phyloP scores from a whole-genome alignment of 306 rosid genomes.

The Glycyrrhiza uralensis region DNA sequence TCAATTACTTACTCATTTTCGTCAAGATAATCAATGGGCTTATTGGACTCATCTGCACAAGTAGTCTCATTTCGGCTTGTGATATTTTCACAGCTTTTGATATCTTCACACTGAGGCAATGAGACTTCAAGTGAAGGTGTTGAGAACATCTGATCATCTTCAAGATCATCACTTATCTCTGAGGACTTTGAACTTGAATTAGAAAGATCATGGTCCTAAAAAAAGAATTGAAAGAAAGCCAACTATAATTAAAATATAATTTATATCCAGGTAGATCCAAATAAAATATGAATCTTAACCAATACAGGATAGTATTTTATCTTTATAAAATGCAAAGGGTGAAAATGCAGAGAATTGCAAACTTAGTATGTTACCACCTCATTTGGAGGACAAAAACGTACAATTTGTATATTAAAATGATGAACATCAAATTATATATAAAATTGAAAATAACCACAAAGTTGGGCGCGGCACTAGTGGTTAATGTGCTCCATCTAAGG shows the following conservation, averaged over 20 bases:
- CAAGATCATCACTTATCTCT: conserved; percentile 29
- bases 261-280: not conserved
- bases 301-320: not conserved
- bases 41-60: conserved; percentile 29
- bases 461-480: too few species aligned
- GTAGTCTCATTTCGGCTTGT: conserved; percentile 25
- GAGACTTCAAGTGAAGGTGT: conserved; percentile 38
- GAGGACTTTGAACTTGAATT: conserved; percentile 42
- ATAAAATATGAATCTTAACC: not conserved
- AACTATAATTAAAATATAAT: too few species aligned
- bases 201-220: conserved; percentile 54
- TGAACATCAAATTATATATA: not conserved
- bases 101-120: conserved; percentile 32
- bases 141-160: conserved; percentile 31
- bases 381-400: not conserved
- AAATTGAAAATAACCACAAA: not conserved
- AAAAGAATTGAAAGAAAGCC: not conserved
- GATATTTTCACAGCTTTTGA: conserved; percentile 28
- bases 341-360: not conserved
- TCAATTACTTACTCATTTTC: conserved; percentile 76
- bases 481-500: too few species aligned
- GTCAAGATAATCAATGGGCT: conserved; percentile 40
- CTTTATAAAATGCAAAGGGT: not conserved
- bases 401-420: not conserved
- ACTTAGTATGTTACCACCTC: not conserved